Evolutionary conservation across 2,329 filamentous ascomycete species (phyloP), one percentile per base, ranked within the genome.

Genomic region (Fusarium buharicum): DNA sequence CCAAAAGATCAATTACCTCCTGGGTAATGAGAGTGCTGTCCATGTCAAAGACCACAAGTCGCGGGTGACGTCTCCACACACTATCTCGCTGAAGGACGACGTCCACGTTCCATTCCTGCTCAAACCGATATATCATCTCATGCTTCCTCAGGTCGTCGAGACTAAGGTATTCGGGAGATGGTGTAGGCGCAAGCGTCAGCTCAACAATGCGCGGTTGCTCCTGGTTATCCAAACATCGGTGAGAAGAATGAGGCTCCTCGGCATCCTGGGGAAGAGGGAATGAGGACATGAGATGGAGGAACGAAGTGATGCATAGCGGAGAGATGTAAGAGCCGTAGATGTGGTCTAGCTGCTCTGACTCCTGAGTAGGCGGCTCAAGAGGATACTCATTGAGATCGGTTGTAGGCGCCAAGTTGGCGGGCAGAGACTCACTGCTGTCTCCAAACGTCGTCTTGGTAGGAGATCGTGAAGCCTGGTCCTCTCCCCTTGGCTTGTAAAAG

Each of bases 41-140:
- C 95, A 99, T 99, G 76, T 99, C 95, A 72, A 99, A 99, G 28
- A 97, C 92, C 4, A 94, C 93, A 11, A 98, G 82, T 9, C 94
- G 86, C 66, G 93, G 93, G 76, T 96, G 86, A 24, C 89, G 85
- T 55, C 92, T 83, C 81, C 89, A 92, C 28, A 94, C 81, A 27
- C 81, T 85, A 72, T 94, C 91, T 36, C 77, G 77, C 75, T 96
- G 91, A 61, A 96, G 81, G 17, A 91, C 86, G 13, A 94, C 89
- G 75, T 96, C 91, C 36, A 95, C 89, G 71, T 93, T 93, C 91
- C 92, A 96, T 74, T 94, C 90, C 62, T 87, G 85, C 82, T 96
- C 92, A 71, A 96, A 96, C 16, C 88, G 84, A 79, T 91, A 92
- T 56, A 96, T 87, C 57, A 87, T 86, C 77, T 94, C 91, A 74